These are phyloP conservation scores for Diaporthe australafricana DNA, from an alignment of 2,329 filamentous ascomycete species.

Conservation along the genomic window DNA sequence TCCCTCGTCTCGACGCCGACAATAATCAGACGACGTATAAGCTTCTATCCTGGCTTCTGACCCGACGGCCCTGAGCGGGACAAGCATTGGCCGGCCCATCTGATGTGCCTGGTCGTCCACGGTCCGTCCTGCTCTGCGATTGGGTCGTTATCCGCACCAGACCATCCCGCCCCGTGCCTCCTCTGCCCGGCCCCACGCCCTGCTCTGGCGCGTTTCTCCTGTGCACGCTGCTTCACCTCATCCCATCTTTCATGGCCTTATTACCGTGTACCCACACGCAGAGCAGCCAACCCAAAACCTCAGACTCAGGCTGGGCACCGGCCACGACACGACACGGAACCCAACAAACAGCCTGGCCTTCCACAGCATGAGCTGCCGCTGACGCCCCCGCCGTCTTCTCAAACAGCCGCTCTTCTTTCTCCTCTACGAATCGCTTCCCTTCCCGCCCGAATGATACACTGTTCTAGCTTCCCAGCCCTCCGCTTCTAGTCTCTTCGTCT, in stretches of 20 bases:
- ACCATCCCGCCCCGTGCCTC: slow-evolving; percentile 21
- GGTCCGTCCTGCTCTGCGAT: slow-evolving; percentile 15
- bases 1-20: slow-evolving; percentile 10
- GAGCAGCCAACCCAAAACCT: neutral
- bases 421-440: slow-evolving; percentile 26
- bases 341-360: neutral
- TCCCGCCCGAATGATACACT: slow-evolving; percentile 9
- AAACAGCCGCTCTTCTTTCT: slow-evolving; percentile 12
- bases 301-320: neutral
- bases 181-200: slow-evolving; percentile 2
- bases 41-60: slow-evolving; percentile 14
- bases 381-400: slow-evolving; percentile 19
- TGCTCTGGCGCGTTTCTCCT: slow-evolving; percentile 17
- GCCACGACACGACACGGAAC: neutral
- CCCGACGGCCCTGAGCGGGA: neutral
- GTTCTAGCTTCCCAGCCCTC: slow-evolving; percentile 1
- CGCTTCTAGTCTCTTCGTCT: slow-evolving; percentile 4
- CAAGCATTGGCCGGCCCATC: slow-evolving; percentile 17
- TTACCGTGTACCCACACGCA: neutral
- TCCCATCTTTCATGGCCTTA: neutral
- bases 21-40: slow-evolving; percentile 13
- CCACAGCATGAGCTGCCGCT: neutral
- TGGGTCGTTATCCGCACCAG: slow-evolving; percentile 23
- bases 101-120: neutral
- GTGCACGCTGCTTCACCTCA: slow-evolving; percentile 12